These are phyloP conservation scores for Esteya vermicola DNA, from an alignment of 2,329 filamentous ascomycete species.

Conservation along the genomic window DNA sequence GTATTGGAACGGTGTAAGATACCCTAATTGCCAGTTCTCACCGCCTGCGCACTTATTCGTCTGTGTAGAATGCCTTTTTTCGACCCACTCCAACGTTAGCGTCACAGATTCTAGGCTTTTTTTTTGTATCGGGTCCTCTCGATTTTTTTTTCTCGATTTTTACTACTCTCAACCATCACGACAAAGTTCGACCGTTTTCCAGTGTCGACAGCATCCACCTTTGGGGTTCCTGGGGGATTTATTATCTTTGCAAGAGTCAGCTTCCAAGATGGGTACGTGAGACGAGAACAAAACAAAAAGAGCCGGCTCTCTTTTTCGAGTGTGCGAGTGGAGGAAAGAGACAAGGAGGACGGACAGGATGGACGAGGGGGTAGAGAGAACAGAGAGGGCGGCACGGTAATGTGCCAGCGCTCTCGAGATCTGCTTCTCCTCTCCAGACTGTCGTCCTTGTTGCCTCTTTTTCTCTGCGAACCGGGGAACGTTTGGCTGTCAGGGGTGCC, in stretches of 20 bases:
- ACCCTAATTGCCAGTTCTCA: slow-evolving; percentile 32
- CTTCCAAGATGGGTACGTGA: slow-evolving; percentile 51
- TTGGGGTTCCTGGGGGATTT: slow-evolving; percentile 6
- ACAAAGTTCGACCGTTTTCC: slow-evolving; percentile 16
- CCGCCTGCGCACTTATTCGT: slow-evolving; percentile 21
- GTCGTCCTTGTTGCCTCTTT: neutral
- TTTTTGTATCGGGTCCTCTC: slow-evolving; percentile 1
- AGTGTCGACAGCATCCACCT: slow-evolving; percentile 9
- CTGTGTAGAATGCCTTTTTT: neutral
- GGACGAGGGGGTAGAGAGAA: neutral
- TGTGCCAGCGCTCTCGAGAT: too few relatives aligned
- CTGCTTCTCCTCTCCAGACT: neutral
- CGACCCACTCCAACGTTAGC: slow-evolving; percentile 2
- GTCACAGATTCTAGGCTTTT: neutral
- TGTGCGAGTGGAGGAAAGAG: slow-evolving; percentile 12
- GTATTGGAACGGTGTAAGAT: too few relatives aligned
- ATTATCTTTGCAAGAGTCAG: slow-evolving; percentile 18
- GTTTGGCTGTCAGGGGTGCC: neutral
- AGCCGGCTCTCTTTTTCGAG: slow-evolving; percentile 6
- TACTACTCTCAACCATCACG: slow-evolving; percentile 19
- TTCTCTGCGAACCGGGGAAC: slow-evolving; percentile 5
- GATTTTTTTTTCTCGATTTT: slow-evolving; percentile 9
- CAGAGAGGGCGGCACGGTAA: neutral
- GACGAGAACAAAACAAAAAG: slow-evolving; percentile 8
- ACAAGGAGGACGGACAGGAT: neutral